Evolutionary conservation across 1,284 basidiomycete genomes (phyloP).

Genomic region (Austroboletus novae-zelandiae): DNA sequence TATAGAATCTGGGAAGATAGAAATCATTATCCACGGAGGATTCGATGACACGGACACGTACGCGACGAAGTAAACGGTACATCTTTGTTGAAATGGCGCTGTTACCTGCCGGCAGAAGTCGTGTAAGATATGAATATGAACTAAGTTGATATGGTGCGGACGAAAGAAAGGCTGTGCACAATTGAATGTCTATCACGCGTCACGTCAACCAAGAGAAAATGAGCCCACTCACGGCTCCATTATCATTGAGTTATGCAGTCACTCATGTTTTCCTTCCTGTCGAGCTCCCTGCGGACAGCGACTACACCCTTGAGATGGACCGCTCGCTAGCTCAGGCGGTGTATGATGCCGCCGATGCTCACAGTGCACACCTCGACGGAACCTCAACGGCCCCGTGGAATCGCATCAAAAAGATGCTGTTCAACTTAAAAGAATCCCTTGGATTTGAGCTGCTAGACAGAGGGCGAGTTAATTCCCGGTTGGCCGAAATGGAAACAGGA

Average conservation of each 20-base stretch:
- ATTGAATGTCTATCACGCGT: no score
- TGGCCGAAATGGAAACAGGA: not conserved
- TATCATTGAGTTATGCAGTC: not conserved
- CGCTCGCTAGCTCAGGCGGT: not conserved
- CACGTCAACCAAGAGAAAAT: no score
- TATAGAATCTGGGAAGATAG: no score
- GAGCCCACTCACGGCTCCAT: no score
- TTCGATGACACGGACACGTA: not conserved
- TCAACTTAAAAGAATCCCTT: not conserved
- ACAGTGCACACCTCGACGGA: not conserved
- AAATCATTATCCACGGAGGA: no score
- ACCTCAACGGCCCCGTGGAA: not conserved
- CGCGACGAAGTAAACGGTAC: no score
- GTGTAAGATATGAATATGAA: no score
- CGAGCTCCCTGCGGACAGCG: conserved; percentile 2
- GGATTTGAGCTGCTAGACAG: not conserved
- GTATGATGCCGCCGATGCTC: conserved; percentile 1
- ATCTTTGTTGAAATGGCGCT: no score
- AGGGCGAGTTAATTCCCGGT: not conserved
- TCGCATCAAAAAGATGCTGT: conserved; percentile 3
- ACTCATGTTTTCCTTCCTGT: conserved; percentile 14
- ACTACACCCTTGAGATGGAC: conserved; percentile 1
- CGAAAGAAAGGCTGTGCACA: no score
- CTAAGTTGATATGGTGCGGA: no score
- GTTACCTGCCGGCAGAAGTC: no score